These are phyloP conservation scores for Candida adriatica DNA, from an alignment of 805 yeast species.

Conservation along the genomic window DNA sequence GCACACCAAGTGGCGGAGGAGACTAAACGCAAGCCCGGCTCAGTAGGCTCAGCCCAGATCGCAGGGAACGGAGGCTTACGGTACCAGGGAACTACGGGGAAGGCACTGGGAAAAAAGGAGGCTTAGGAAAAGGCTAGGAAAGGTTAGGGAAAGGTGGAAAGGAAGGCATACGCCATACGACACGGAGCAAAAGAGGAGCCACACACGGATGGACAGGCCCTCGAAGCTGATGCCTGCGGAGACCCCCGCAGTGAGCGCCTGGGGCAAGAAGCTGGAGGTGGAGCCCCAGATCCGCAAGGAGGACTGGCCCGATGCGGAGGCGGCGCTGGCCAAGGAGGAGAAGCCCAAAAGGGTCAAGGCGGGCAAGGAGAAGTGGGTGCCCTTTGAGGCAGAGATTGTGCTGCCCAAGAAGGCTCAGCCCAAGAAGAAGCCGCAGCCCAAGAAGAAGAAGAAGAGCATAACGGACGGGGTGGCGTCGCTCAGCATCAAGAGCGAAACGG, in stretches of 20 bases:
- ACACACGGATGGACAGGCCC: no score
- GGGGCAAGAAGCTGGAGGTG: slow-evolving; percentile 17
- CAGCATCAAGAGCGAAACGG: slow-evolving; percentile 4
- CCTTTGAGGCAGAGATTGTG: slow-evolving; percentile 49
- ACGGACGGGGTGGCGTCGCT: slow-evolving; percentile 3
- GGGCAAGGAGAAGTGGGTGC: slow-evolving; percentile 61
- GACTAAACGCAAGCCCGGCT: no score
- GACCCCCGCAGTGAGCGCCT: slow-evolving; percentile 21
- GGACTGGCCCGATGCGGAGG: slow-evolving; percentile 20
- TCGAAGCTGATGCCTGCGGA: slow-evolving; percentile 24
- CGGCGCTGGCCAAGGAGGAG: slow-evolving; percentile 8
- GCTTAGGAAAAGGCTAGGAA: no score
- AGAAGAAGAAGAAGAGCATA: slow-evolving; percentile 7
- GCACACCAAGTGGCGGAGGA: no score
- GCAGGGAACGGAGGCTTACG: no score
- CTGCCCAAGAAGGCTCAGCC: slow-evolving; percentile 18
- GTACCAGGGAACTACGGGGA: no score
- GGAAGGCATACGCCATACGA: no score
- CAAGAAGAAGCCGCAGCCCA: not conserved
- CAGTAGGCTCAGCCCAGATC: no score
- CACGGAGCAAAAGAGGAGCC: no score
- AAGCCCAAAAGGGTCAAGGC: slow-evolving; percentile 14
- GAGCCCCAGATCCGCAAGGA: slow-evolving; percentile 9
- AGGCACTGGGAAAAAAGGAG: no score
- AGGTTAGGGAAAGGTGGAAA: no score